Base-by-base conservation (phyloP, 2,329 filamentous ascomycete genomes). In the Colletotrichum phormii region DNA sequence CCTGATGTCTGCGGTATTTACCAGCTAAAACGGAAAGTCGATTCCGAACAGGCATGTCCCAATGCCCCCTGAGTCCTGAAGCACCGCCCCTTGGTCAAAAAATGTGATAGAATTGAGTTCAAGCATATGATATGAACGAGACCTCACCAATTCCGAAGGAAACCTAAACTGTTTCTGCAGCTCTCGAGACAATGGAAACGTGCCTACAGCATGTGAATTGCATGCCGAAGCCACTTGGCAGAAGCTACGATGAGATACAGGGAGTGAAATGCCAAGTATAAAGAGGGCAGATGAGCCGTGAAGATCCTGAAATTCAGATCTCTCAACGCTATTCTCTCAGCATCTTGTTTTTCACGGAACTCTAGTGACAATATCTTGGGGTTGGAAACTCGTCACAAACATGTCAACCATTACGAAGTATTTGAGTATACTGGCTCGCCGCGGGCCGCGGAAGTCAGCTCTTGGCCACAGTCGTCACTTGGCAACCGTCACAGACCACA, bases 401-500 rank as follows among this genome's bases (percentile, higher is more conserved):
- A 72, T 72, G 70, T 70, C 54, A 61, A 26, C 54, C 46, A 55
- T 72, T 15, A 55, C 65, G 9, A 72, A 70, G 55, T 29, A 46
- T 11, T 46, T 72, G 29, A 72, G 54, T 60, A 49, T 24, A 60
- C 29, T 72, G 9, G 70, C 60, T 46, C 59, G 63, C 63, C 57
- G 46, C 33, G 70, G 65, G 35, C 15, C 46, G 12, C 60, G 65
- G n/a, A 64, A 68, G 46, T 54, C 65, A 11, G 55, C 33, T 18
- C 15, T 64, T 53, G 51, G 31, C 5, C 70, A 60, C 26, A 42
- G 59, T 35, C 70, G 66, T 24, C 33, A 54, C 37, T 51, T 72
- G 60, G 70, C 70, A 42, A 64, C 70, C 7, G 66, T 72, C 12
- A 46, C 66, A 15, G 70, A 72, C 66, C n/a, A 64, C 70, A 72